Percentiles rank a stretch among this genome's conserved stretches.
phyloP scores from a whole-genome alignment of 2,329 filamentous ascomycete species.

The Exophiala sideris region DNA sequence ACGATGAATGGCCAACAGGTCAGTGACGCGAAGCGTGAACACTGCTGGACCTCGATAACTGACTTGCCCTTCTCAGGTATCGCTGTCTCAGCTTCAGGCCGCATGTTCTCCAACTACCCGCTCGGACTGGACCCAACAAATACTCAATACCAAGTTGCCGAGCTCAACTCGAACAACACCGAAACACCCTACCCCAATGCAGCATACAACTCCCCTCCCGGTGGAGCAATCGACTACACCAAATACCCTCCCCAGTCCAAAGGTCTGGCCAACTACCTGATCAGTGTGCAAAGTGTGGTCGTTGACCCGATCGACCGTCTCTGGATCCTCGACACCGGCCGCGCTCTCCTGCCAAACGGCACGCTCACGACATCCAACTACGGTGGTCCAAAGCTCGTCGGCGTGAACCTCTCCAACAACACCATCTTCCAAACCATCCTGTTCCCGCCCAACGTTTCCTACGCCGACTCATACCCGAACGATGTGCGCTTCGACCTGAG shows the following conservation, averaged over 20 bases:
- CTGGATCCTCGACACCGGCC: slow-evolving; percentile 55
- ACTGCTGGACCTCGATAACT: neutral
- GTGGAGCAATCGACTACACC: slow-evolving; percentile 51
- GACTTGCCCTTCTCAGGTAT: slow-evolving; percentile 37
- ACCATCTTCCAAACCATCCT: slow-evolving; percentile 50
- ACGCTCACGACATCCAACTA: slow-evolving; percentile 44
- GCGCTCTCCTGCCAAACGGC: slow-evolving; percentile 42
- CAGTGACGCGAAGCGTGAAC: neutral
- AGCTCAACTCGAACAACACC: slow-evolving; percentile 43
- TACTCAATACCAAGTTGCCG: slow-evolving; percentile 50
- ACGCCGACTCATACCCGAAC: slow-evolving; percentile 51
- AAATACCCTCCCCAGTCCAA: slow-evolving; percentile 44
- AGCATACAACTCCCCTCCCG: slow-evolving; percentile 48
- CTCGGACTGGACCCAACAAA: slow-evolving; percentile 49
- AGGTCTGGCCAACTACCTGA: slow-evolving; percentile 49
- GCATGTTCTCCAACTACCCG: slow-evolving; percentile 54
- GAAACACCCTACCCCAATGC: slow-evolving; percentile 43
- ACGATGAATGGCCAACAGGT: slow-evolving; percentile 49
- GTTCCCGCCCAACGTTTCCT: slow-evolving; percentile 48
- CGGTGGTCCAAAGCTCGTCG: slow-evolving; percentile 52
- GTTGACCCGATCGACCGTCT: slow-evolving; percentile 50
- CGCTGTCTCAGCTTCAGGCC: slow-evolving; percentile 49
- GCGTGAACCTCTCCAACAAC: slow-evolving; percentile 46
- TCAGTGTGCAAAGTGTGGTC: slow-evolving; percentile 53
- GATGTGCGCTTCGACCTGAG: slow-evolving; percentile 55